Percentiles rank a stretch among this genome's conserved stretches.
Conservation (phyloP, 352 stramenopile genomes). For the Phytophthora litchii region DNA sequence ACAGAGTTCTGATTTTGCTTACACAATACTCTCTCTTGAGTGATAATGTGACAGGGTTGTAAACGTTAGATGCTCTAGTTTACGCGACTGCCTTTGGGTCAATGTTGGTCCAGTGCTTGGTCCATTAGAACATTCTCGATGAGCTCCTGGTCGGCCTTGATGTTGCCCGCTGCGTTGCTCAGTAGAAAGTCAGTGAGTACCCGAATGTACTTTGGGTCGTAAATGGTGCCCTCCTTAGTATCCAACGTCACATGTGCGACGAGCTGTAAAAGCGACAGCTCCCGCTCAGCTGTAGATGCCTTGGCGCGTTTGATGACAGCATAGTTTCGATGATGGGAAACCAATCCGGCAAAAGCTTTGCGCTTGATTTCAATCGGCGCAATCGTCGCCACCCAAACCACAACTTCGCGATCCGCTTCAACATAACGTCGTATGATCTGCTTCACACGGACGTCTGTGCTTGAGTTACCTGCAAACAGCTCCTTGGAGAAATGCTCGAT, state of each 20-base stretch:
- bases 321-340: constrained; percentile 61
- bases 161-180: constrained; percentile 42
- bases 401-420: constrained; percentile 31
- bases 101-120: constrained; percentile 8
- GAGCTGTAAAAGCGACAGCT: constrained; percentile 53
- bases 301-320: constrained; percentile 54
- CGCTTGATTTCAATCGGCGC: constrained; percentile 27
- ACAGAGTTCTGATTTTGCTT: not conserved
- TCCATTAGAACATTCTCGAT: constrained; percentile 53
- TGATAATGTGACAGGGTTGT: not conserved
- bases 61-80: too few relatives aligned
- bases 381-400: constrained; percentile 34
- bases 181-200: constrained; percentile 54
- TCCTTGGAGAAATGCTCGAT: constrained; percentile 43
- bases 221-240: constrained; percentile 34
- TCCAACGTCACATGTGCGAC: constrained; percentile 52
- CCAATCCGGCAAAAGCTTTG: constrained; percentile 23
- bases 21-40: not conserved
- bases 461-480: constrained; percentile 31
- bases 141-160: constrained; percentile 48
- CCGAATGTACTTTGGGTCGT: constrained; percentile 37
- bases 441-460: constrained; percentile 34
- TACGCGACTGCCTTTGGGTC: too few relatives aligned
- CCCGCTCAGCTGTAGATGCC: constrained; percentile 21
- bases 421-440: constrained; percentile 33